Percentiles rank a stretch among this genome's conserved stretches.
phyloP scores from a whole-genome alignment of 805 yeast species.

The Saccharomycopsis synnaedendra region DNA sequence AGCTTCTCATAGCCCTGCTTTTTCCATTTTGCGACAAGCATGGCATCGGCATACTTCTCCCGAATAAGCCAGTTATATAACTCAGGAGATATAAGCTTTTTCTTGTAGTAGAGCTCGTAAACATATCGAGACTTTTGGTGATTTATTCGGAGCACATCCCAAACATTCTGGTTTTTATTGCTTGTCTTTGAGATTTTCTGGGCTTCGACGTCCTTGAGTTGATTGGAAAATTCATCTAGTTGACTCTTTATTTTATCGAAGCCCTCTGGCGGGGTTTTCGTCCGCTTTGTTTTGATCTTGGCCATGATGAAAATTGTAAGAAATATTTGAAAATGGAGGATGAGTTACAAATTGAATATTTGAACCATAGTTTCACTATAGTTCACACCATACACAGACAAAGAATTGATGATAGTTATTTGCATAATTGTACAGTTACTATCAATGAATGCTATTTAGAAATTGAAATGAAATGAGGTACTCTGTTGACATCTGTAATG shows the following conservation, averaged over 20 bases:
- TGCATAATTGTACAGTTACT: too few species aligned
- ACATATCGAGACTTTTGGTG: constrained; percentile 71
- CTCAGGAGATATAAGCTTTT: constrained; percentile 53
- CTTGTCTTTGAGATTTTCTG: constrained; percentile 28
- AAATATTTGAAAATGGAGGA: neutral
- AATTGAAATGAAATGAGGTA: too few species aligned
- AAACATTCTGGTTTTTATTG: constrained; percentile 45
- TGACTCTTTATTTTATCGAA: constrained; percentile 60
- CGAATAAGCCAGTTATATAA: constrained; percentile 65
- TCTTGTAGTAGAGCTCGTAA: constrained; percentile 60
- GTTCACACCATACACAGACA: too few species aligned
- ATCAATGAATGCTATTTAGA: too few species aligned
- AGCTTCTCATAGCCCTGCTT: constrained; percentile 77
- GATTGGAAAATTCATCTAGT: constrained; percentile 42
- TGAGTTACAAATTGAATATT: neutral
- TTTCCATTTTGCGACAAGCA: constrained; percentile 75
- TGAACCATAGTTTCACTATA: too few species aligned
- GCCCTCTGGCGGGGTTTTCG: constrained; percentile 61
- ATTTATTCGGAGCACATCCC: constrained; percentile 61
- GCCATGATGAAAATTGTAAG: constrained; percentile 27
- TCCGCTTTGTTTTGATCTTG: constrained; percentile 28
- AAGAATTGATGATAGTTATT: too few species aligned
- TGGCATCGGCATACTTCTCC: constrained; percentile 54
- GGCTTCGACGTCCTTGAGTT: constrained; percentile 42
- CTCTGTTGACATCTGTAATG: too few species aligned